Evolutionary conservation across 176 grass and related monocot genomes (phyloP).

Genomic region (Typha latifolia): DNA sequence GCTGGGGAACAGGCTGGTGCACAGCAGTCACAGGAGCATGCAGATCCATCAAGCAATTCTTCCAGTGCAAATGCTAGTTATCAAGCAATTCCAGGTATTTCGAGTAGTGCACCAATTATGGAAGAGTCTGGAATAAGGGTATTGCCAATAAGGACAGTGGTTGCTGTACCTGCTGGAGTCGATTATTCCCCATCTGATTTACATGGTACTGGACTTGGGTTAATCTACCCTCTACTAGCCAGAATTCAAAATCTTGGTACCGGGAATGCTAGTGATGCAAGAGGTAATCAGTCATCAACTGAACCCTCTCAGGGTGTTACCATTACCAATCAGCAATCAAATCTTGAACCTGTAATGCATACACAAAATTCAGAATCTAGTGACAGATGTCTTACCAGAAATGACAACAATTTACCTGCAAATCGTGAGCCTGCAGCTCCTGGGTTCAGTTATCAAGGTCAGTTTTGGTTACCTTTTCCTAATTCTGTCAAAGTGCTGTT

Average conservation of each 20-base stretch:
- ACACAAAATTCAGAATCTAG: constrained; percentile 11
- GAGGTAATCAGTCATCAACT: constrained; percentile 32
- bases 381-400: not conserved
- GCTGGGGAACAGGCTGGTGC: constrained; percentile 36
- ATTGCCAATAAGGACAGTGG: constrained; percentile 60
- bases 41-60: constrained; percentile 38
- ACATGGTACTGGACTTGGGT: constrained; percentile 42
- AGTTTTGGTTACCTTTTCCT: not conserved
- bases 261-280: constrained; percentile 33
- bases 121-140: constrained; percentile 72
- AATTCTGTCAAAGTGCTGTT: no score
- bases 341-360: constrained; percentile 31
- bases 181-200: constrained; percentile 27
- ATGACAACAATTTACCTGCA: not conserved
- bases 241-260: constrained; percentile 53
- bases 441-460: constrained; percentile 9
- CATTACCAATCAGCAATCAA: constrained; percentile 45
- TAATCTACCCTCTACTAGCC: constrained; percentile 55
- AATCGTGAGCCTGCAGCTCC: constrained; percentile 8
- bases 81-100: constrained; percentile 22
- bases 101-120: constrained; percentile 20
- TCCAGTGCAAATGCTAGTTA: constrained; percentile 32
- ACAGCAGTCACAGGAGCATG: constrained; percentile 39
- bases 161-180: constrained; percentile 62
- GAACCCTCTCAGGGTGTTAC: constrained; percentile 23